These are phyloP conservation scores for Colletotrichum horii DNA, from an alignment of 2,329 filamentous ascomycete genomes.

Conservation along the genomic window DNA sequence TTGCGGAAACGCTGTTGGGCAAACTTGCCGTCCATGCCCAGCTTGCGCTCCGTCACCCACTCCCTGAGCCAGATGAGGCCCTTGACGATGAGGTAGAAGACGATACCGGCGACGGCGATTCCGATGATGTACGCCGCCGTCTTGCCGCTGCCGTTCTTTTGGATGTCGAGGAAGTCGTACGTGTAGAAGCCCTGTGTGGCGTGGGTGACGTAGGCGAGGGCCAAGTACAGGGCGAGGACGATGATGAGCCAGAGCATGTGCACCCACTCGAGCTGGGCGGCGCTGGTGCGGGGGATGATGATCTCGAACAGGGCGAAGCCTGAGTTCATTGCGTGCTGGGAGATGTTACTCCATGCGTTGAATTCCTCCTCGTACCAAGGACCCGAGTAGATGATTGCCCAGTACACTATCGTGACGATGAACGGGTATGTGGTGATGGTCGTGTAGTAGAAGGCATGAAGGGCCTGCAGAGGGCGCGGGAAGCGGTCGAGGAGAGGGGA, in stretches of 20 bases:
- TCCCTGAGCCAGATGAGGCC: conserved; percentile 54
- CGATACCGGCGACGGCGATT: conserved; percentile 55
- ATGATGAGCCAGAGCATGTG: conserved; percentile 72
- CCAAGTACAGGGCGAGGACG: conserved; percentile 75
- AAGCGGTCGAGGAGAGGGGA: conserved; percentile 62
- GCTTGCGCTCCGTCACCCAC: conserved; percentile 53
- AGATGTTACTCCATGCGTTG: conserved; percentile 69
- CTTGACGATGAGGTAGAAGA: conserved; percentile 60
- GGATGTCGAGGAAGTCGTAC: conserved; percentile 78
- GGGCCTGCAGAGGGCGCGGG: conserved; percentile 65
- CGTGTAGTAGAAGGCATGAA: conserved; percentile 70
- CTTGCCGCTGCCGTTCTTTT: conserved; percentile 49
- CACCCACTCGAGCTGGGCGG: conserved; percentile 58
- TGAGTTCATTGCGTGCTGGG: conserved; percentile 77
- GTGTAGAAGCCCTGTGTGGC: conserved; percentile 76
- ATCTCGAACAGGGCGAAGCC: conserved; percentile 79
- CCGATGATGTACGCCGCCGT: conserved; percentile 71
- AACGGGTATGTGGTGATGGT: conserved; percentile 69
- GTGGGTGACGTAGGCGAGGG: conserved; percentile 75
- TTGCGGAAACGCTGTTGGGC: conserved; percentile 27
- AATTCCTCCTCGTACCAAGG: conserved; percentile 51
- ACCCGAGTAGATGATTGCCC: conserved; percentile 62
- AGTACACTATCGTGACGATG: conserved; percentile 75
- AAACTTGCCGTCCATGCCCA: conserved; percentile 49
- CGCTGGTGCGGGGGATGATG: conserved; percentile 67